Evolutionary conservation across 2,329 filamentous ascomycete genomes (phyloP).

Genomic region (Pyricularia sp.): DNA sequence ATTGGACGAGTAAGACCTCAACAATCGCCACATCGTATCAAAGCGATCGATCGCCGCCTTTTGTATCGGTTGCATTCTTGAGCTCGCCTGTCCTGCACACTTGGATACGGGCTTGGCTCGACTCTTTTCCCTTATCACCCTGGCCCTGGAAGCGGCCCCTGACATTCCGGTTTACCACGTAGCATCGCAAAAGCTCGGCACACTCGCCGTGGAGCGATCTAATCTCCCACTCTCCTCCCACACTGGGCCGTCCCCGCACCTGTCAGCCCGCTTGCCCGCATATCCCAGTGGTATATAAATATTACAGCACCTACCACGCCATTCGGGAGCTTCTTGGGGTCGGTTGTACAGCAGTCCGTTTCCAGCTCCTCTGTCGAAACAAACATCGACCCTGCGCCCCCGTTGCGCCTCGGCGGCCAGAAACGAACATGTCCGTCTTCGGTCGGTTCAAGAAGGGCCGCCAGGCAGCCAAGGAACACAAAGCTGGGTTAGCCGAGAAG

Average conservation of each 20-base stretch:
- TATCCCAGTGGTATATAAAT: neutral
- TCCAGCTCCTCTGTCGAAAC: neutral
- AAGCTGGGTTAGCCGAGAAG: slow-evolving; percentile 36
- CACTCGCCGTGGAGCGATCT: neutral
- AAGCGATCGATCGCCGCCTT: neutral
- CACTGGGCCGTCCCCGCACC: neutral
- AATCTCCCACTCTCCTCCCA: neutral
- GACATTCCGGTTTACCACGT: neutral
- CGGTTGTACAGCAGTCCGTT: neutral
- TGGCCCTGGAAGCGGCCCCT: neutral
- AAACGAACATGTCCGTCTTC: slow-evolving; percentile 44
- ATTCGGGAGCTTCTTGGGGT: neutral
- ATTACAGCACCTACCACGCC: neutral
- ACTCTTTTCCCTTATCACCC: neutral
- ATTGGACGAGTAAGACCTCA: neutral
- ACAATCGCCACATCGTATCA: neutral
- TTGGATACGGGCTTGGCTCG: neutral
- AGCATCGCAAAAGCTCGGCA: slow-evolving; percentile 1
- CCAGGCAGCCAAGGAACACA: slow-evolving; percentile 46
- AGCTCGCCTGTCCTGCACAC: neutral
- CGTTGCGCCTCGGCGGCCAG: neutral
- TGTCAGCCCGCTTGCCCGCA: neutral
- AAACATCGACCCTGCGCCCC: neutral
- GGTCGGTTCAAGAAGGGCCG: slow-evolving; percentile 41
- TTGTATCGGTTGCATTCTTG: neutral